Base-by-base conservation (phyloP, 2,329 filamentous ascomycete species). In the Aspergillus sergii region DNA sequence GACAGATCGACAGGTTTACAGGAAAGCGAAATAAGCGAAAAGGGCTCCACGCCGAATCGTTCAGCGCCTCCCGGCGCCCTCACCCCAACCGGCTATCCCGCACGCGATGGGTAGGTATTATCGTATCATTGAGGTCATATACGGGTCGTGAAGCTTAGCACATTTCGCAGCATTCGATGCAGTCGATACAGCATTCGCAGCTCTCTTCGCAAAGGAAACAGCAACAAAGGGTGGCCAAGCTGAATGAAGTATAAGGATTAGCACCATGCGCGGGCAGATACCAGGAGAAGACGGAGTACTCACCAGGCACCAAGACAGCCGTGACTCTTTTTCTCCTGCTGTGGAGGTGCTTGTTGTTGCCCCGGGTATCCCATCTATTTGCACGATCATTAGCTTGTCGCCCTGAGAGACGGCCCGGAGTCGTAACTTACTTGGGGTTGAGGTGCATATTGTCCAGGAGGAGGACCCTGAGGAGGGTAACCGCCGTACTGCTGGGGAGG, bases 181-280 rank as follows among this genome's bases (percentile, higher is more conserved):
- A 88, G 6, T 88, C 86, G n/a, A 82, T 78, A 72, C 86, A 89
- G 77, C 86, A 88, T 74, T 88, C 86, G 70, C 87, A 89, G 32
- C 84, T 81, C 75, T 89, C 87, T 72, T 88, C 87, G 70, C 85
- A 88, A 32, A 89, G 80, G 76, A 86, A 89, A 72, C 86, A 89
- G 74, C 87, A 89, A 79, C 86, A 89, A 43, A 89, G 74, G 39
- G 80, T 80, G 55, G 84, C 85, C 56, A 88, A 73, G 76, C 85
- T 84, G 62, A 23, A 32, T n/a, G 26, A 57, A 26, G 30, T 32
- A 43, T 7, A 26, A 30, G 23, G 28, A 54, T 55, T 19, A 55
- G 51, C 51, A 26, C 1, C 7, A 10, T 26, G 3, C 12, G 26
- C 21, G 7, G 2, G n/a, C 2, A 30, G 10, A 26, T 45, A 9